Percentiles rank a stretch among this genome's conserved stretches.
Conservation (phyloP, 2,329 filamentous ascomycete species). For the Pseudogymnoascus sp. region DNA sequence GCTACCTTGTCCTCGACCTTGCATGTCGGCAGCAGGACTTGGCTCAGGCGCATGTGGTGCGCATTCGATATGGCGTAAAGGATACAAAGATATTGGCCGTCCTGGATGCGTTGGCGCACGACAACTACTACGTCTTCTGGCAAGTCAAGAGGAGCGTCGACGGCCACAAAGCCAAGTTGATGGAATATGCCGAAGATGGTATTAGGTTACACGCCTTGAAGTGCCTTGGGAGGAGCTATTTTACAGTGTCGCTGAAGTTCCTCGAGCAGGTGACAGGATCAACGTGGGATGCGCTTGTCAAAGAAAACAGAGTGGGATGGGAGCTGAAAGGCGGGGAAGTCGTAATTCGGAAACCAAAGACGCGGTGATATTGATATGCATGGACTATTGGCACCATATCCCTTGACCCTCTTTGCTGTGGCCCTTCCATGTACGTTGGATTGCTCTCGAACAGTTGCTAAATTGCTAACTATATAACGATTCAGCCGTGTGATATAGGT, state of each 20-base stretch:
- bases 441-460: not conserved
- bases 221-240: conserved; percentile 76
- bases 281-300: conserved; percentile 65
- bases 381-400: not conserved
- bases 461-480: not conserved
- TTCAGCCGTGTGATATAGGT: not conserved
- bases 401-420: not conserved
- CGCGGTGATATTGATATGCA: conserved; percentile 28
- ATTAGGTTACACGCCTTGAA: conserved; percentile 74
- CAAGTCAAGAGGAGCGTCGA: conserved; percentile 65
- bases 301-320: conserved; percentile 76
- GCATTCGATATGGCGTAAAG: conserved; percentile 52
- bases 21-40: conserved; percentile 77
- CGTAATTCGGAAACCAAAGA: conserved; percentile 62
- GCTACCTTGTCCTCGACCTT: conserved; percentile 79
- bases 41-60: conserved; percentile 63
- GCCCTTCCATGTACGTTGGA: not conserved
- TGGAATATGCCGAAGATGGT: conserved; percentile 74
- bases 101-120: conserved; percentile 65
- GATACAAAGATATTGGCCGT: conserved; percentile 65
- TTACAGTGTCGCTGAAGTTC: conserved; percentile 62
- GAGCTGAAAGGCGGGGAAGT: conserved; percentile 66
- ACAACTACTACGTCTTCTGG: conserved; percentile 79
- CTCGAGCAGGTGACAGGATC: conserved; percentile 63
- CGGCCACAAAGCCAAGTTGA: conserved; percentile 69